Base-by-base conservation (phyloP, 345 rosid genomes). In the Gossypium herbaceum region DNA sequence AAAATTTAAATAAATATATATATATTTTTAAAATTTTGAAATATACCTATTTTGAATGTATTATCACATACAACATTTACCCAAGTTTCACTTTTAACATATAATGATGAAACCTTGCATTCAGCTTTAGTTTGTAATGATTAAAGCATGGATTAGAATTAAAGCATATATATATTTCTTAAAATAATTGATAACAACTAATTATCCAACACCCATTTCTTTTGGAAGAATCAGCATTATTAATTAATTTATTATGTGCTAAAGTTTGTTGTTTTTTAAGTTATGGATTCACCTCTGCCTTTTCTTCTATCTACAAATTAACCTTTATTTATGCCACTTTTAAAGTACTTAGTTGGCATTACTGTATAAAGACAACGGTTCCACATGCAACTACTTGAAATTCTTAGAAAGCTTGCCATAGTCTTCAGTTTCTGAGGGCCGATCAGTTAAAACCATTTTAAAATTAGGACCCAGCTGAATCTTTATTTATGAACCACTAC, bases 321-420 rank as follows among this genome's bases (percentile, higher is more conserved):
- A 7, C 12, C 34, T 48, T 20, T 22, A 50, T 44, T 12, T 45
- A 19, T n/a, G 70, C 12, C 22, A 34, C 47, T 8, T 67, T 45
- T 19, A 7, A 67, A 45, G 39, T 45, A 20, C 54, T 66, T 15
- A 20, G 71, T 67, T 67, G 71, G 71, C 71, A 45, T 45, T 45
- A 67, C 71, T 45, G 45, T 67, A 48, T 45, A 45, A 27, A 67
- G 55, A 45, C 3, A 63, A 63, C 17, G 13, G 54, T 67, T 67
- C 12, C 47, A 34, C 17, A 16, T 63, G 1, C 41, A 34, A 5
- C 7, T 34, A 5, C 41, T 34, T 63, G 9, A 63, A 63, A 34
- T 63, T 22, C 22, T 17, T 0, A 2, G 3, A 16, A 34, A 34
- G 41, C 41, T 34, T 34, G 22, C 47, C 12, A 34, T 62, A 2